Percentiles rank a stretch among this genome's conserved stretches.
These are phyloP conservation scores for Pelargonium hybrid DNA, from an alignment of 441 rosid species.

Conservation along the genomic window DNA sequence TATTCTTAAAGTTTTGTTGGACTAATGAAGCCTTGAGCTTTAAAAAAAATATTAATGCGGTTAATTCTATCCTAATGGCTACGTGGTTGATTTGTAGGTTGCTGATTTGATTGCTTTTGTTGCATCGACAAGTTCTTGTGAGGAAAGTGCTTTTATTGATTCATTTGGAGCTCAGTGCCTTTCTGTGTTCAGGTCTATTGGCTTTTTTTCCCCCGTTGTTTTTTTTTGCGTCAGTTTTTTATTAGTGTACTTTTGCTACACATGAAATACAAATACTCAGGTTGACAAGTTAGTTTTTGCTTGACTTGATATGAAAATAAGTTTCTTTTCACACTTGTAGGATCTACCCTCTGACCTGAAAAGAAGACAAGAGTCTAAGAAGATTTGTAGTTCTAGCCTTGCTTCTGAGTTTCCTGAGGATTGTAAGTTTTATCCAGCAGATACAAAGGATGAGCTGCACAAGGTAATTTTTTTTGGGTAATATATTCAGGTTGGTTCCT, in stretches of 20 bases:
- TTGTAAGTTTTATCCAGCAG: slow-evolving; percentile 74
- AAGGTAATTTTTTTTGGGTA: slow-evolving; percentile 39
- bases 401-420: slow-evolving; percentile 76
- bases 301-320: slow-evolving; percentile 10
- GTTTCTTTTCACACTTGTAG: slow-evolving; percentile 25
- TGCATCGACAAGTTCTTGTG: slow-evolving; percentile 54
- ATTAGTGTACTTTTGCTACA: slow-evolving; percentile 1
- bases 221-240: slow-evolving; percentile 65
- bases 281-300: slow-evolving; percentile 5
- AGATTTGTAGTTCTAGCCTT: slow-evolving; percentile 51
- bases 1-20: background rate
- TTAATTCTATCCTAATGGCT: slow-evolving; percentile 2
- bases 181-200: slow-evolving; percentile 74
- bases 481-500: background rate
- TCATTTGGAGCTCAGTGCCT: slow-evolving; percentile 78
- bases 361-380: slow-evolving; percentile 54
- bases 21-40: background rate
- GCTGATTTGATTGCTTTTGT: slow-evolving; percentile 95
- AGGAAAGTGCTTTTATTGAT: slow-evolving; percentile 48
- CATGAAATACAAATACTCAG: slow-evolving; percentile 7
- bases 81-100: slow-evolving; percentile 40
- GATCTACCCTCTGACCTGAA: slow-evolving; percentile 63
- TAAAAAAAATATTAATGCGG: background rate
- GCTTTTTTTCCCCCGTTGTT: slow-evolving; percentile 74
- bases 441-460: slow-evolving; percentile 84